Percentiles rank a stretch among this genome's conserved stretches.
phyloP scores from a whole-genome alignment of 164 flowering plant species.

The Chloranthus sessilifolius region DNA sequence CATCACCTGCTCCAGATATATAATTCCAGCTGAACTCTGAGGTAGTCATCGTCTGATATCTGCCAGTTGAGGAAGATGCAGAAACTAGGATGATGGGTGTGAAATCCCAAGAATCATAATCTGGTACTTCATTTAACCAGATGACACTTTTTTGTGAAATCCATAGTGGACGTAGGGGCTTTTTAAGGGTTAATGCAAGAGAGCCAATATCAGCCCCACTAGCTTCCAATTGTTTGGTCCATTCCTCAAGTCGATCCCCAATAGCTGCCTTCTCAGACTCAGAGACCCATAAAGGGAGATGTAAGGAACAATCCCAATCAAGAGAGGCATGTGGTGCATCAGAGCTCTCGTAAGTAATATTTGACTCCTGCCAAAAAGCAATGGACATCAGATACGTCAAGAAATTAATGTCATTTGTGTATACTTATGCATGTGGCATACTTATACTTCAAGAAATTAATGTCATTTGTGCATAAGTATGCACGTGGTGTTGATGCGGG shows the following conservation, averaged over 20 bases:
- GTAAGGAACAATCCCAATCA: slow-evolving; percentile 90
- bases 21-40: slow-evolving; percentile 94
- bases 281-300: slow-evolving; percentile 92
- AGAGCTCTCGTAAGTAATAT: slow-evolving; percentile 13
- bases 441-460: too few relatives aligned
- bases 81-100: slow-evolving; percentile 84
- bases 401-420: background rate
- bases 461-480: too few relatives aligned
- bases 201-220: slow-evolving; percentile 85
- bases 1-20: slow-evolving; percentile 97
- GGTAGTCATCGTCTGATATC: slow-evolving; percentile 41
- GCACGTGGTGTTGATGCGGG: too few relatives aligned
- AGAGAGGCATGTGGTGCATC: slow-evolving; percentile 9
- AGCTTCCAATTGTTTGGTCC: slow-evolving; percentile 65
- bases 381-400: background rate
- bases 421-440: background rate
- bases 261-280: slow-evolving; percentile 63
- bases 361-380: slow-evolving; percentile 22
- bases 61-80: slow-evolving; percentile 58
- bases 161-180: slow-evolving; percentile 94
- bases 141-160: slow-evolving; percentile 78
- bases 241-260: slow-evolving; percentile 61
- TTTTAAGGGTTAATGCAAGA: slow-evolving; percentile 49
- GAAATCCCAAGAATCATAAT: slow-evolving; percentile 83
- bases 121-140: slow-evolving; percentile 97